Conservation (phyloP, 1,139 yeast genomes). For the Taiozyma sp. region DNA sequence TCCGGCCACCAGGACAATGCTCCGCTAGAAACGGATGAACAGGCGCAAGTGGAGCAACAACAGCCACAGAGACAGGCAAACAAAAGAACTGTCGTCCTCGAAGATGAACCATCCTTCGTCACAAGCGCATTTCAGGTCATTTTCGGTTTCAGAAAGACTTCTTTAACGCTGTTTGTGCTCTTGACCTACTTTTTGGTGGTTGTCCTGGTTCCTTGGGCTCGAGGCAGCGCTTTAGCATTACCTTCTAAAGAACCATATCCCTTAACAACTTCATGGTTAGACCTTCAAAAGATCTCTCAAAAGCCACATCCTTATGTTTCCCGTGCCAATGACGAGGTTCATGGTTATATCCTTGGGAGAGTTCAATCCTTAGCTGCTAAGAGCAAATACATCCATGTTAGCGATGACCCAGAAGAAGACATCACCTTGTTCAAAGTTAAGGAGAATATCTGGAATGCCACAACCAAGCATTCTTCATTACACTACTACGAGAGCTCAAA, state of each 20-base stretch:
- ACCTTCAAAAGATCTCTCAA: slow-evolving; percentile 60
- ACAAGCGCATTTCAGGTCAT: slow-evolving; percentile 13
- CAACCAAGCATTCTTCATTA: slow-evolving; percentile 37
- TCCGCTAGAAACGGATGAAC: background rate
- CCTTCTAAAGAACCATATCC: slow-evolving; percentile 37
- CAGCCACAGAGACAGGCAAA: background rate
- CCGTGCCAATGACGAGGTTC: slow-evolving; percentile 68
- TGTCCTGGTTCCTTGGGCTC: slow-evolving; percentile 27
- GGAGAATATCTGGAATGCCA: slow-evolving; percentile 38
- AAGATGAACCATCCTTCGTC: slow-evolving; percentile 10
- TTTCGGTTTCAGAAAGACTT: slow-evolving; percentile 58
- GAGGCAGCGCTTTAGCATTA: slow-evolving; percentile 33
- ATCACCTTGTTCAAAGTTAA: slow-evolving; percentile 42
- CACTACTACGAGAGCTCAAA: slow-evolving; percentile 79
- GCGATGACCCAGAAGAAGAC: slow-evolving; percentile 46
- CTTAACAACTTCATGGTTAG: slow-evolving; percentile 55
- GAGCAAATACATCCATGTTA: slow-evolving; percentile 27
- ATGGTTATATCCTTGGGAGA: slow-evolving; percentile 51
- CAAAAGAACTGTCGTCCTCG: background rate
- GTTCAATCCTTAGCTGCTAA: slow-evolving; percentile 31
- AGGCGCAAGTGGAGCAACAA: background rate
- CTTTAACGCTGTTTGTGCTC: slow-evolving; percentile 45
- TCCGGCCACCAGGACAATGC: background rate
- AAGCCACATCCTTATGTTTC: slow-evolving; percentile 77
- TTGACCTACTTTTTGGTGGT: slow-evolving; percentile 35